Evolutionary conservation across 1,139 yeast genomes (phyloP).

Genomic region (Nakaseomyces kungkrabaensis): DNA sequence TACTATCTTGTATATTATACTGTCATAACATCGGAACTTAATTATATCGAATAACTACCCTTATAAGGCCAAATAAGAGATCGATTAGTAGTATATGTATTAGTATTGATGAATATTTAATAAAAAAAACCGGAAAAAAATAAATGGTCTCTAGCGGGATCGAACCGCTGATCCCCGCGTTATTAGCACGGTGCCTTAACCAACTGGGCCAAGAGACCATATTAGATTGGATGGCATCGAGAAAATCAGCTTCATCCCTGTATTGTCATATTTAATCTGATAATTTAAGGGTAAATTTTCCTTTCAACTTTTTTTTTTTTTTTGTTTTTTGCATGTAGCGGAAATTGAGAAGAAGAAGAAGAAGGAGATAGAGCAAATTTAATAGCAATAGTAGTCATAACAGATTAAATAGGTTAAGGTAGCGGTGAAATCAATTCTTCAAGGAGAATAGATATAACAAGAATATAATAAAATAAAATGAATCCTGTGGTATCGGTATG

Average conservation of each 20-base stretch:
- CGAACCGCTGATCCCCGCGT: conserved; percentile 30
- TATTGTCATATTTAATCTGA: background rate
- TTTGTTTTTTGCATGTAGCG: no score
- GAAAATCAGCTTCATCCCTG: background rate
- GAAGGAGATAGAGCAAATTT: no score
- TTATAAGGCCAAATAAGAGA: no score
- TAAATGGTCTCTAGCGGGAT: conserved; percentile 28
- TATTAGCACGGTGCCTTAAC: conserved; percentile 29
- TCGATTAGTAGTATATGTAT: no score
- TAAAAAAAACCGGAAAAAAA: background rate
- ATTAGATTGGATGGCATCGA: background rate
- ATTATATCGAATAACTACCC: background rate
- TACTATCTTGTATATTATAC: background rate
- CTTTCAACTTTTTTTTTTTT: no score
- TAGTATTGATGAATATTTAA: no score
- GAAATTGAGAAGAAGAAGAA: no score
- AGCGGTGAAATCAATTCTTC: no score
- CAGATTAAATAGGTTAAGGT: no score
- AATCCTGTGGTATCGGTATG: conserved; percentile 37
- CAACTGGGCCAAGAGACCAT: conserved; percentile 29
- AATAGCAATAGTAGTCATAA: no score
- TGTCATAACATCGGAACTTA: background rate
- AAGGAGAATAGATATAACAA: no score
- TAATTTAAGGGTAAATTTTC: no score
- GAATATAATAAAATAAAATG: background rate